Conservation (phyloP, 2,329 filamentous ascomycete species). For the Colletotrichum truncatum region DNA sequence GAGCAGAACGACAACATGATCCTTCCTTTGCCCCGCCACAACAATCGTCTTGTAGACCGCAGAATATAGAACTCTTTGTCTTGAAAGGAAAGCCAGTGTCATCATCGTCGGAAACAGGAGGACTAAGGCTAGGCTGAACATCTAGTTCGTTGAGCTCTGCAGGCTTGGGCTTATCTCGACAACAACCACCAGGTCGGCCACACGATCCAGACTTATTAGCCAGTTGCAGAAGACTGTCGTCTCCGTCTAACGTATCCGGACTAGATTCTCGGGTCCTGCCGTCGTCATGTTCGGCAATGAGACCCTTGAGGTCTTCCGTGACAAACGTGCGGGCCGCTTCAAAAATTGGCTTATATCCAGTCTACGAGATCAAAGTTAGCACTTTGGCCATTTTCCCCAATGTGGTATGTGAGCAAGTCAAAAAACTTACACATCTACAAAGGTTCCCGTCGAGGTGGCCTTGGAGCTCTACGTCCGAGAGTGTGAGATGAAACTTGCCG, state of each 20-base stretch:
- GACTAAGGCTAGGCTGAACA: background rate
- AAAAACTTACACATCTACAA: background rate
- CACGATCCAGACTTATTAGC: background rate
- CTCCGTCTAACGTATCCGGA: background rate
- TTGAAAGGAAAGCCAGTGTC: background rate
- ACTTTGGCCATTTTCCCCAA: too few relatives aligned
- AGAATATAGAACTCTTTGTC: background rate
- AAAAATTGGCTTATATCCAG: background rate
- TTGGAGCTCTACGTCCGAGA: background rate
- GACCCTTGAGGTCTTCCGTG: background rate
- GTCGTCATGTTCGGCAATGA: background rate
- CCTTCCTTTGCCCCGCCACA: background rate
- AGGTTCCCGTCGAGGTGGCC: background rate
- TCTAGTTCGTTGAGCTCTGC: background rate
- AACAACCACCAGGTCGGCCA: background rate
- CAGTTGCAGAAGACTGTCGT: background rate
- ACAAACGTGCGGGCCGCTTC: background rate
- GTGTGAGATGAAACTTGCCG: background rate
- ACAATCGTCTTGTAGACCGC: background rate
- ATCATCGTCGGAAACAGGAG: background rate
- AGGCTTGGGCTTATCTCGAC: background rate
- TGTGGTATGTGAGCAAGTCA: too few relatives aligned
- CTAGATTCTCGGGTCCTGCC: background rate
- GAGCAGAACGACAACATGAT: background rate
- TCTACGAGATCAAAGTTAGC: background rate